These are phyloP conservation scores for Quillaja saponaria DNA, from an alignment of 306 rosid species.

Conservation along the genomic window DNA sequence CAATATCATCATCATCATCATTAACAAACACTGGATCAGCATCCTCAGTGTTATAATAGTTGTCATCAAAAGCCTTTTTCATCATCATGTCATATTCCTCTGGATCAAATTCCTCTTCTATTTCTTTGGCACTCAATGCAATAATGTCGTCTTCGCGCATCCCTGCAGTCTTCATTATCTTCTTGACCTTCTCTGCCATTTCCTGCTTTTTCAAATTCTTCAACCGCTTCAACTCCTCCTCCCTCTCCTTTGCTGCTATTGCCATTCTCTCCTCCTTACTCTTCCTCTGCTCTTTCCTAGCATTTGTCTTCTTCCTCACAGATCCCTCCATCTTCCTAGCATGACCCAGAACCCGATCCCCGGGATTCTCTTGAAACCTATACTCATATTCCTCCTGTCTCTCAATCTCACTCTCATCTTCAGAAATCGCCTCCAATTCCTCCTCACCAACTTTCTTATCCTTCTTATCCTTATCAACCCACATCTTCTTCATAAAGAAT, in stretches of 20 bases:
- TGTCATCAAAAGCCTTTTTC: constrained; percentile 65
- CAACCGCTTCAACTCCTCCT: constrained; percentile 83
- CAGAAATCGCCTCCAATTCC: constrained; percentile 58
- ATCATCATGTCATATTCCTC: constrained; percentile 86
- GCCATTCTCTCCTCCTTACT: constrained; percentile 88
- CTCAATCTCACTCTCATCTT: constrained; percentile 71
- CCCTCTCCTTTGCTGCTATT: constrained; percentile 73
- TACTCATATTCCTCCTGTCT: constrained; percentile 81
- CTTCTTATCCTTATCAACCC: constrained; percentile 49
- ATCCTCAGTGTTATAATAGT: constrained; percentile 69
- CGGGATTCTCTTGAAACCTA: constrained; percentile 74
- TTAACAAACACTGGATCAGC: constrained; percentile 54
- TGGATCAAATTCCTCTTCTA: constrained; percentile 83
- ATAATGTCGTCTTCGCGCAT: constrained; percentile 57
- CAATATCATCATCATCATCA: constrained; percentile 49
- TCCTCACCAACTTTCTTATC: constrained; percentile 43
- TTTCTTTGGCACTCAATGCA: constrained; percentile 51
- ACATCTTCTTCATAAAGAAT: constrained; percentile 63
- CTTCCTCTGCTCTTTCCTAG: constrained; percentile 85
- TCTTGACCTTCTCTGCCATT: constrained; percentile 64
- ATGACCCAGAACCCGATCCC: constrained; percentile 77
- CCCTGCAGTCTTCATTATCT: constrained; percentile 75
- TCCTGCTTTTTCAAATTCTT: constrained; percentile 94
- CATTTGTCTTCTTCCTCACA: constrained; percentile 76
- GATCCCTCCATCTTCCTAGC: constrained; percentile 70